A percentile compares a stretch with the other conserved stretches of the same genome.
Evolutionary conservation across 805 yeast species (phyloP).

Genomic region (Saccharomyces paradoxus): DNA sequence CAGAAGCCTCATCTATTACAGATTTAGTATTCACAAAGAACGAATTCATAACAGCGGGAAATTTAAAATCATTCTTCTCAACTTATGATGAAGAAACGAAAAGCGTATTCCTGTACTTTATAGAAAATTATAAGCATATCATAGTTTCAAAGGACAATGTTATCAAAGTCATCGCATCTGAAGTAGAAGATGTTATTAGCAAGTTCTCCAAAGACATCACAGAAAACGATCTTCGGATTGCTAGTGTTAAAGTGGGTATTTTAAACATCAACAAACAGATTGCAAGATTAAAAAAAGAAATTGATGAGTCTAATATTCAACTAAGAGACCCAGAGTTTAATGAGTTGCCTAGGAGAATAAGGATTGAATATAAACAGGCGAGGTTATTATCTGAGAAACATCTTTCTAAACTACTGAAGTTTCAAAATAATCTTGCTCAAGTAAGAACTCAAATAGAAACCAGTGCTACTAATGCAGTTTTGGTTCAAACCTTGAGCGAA

Average conservation of each 20-base stretch:
- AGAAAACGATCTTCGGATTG: constrained; percentile 30
- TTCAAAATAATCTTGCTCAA: constrained; percentile 32
- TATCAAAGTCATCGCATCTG: constrained; percentile 16
- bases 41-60: constrained; percentile 13
- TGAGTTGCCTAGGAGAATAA: constrained; percentile 21
- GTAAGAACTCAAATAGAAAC: constrained; percentile 37
- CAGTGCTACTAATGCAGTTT: constrained; percentile 35
- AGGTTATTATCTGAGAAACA: constrained; percentile 32
- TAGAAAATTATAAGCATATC: constrained; percentile 11
- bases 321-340: constrained; percentile 16
- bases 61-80: constrained; percentile 3
- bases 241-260: constrained; percentile 28
- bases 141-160: constrained; percentile 10
- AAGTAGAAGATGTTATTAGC: constrained; percentile 13
- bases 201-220: constrained; percentile 18
- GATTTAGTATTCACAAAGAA: constrained; percentile 16
- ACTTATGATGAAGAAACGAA: constrained; percentile 8
- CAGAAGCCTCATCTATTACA: constrained; percentile 13
- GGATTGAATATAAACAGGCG: constrained; percentile 30
- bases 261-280: constrained; percentile 12
- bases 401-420: constrained; percentile 26
- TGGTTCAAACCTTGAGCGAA: constrained; percentile 32
- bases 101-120: constrained; percentile 14
- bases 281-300: constrained; percentile 16
- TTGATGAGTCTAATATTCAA: constrained; percentile 13